Evolutionary conservation across 2,329 filamentous ascomycete species (phyloP), one percentile per base, ranked within the genome.

Genomic region (Mollisiaceae sp.): DNA sequence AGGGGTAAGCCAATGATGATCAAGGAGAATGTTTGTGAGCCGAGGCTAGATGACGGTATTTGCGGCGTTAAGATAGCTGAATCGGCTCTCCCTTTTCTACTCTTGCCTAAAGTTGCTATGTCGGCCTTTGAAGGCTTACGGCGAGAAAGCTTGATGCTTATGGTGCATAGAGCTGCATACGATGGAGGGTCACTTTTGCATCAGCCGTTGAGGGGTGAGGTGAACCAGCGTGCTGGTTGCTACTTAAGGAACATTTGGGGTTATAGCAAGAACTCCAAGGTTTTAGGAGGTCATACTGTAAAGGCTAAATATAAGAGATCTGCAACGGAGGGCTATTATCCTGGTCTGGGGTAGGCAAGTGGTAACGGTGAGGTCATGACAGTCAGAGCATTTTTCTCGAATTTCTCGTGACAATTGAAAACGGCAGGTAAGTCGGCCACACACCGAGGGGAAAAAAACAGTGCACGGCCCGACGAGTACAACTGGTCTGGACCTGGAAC

Each of bases 61-160:
- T 38, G 15, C 55, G 55, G 55, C 36, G 35, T 22, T 57, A 57
- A 57, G 24, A 27, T 27, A 57, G 9, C 12, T 22, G 18, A 12
- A 32, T 32, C 27, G 24, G 24, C 9, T 22, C 9, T 4, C 1
- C 18, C 2, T 12, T 11, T 20, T 2, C 20, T 50, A 24, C n/a
- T 45, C 11, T n/a, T 45, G 43, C 43, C 43, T 45, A 8, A 45
- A 45, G 43, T 45, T 45, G 43, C 43, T 45, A 20, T 18, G 43
- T 20, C 43, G 43, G n/a, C n/a, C 8, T 45, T 22, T 50, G 45
- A 6, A 22, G 45, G 11, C 24, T 4, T 9, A 3, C 18, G 11
- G 20, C n/a, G 45, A 22, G 45, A 14, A 50, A 50, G 45, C 45
- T 50, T 50, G 45, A 50, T 22, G 45, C n/a, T 50, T n/a, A 24